Evolutionary conservation across 495 filamentous ascomycete species (phyloP).

Genomic region (Apiosordaria backusii): DNA sequence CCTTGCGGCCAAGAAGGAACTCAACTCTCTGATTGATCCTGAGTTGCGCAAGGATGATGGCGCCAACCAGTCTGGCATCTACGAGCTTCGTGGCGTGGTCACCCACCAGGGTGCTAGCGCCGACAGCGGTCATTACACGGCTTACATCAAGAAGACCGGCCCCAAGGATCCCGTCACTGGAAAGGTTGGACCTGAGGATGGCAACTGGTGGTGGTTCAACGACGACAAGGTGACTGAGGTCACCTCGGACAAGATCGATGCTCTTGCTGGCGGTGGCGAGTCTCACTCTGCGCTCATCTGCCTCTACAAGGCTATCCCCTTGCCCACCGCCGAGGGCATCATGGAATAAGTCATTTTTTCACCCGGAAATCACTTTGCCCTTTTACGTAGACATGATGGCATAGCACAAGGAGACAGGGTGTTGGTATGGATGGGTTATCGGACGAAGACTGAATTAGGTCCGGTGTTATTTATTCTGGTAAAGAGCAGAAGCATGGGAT

Average conservation of each 20-base stretch:
- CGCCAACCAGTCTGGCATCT: constrained; percentile 87
- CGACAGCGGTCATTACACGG: constrained; percentile 96
- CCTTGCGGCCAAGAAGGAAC: constrained; percentile 74
- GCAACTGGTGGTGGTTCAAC: constrained; percentile 99
- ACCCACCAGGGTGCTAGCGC: constrained; percentile 98
- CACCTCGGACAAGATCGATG: constrained; percentile 83
- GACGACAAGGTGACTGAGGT: constrained; percentile 97
- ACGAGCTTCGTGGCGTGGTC: constrained; percentile 89
- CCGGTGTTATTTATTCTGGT: not conserved
- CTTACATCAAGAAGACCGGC: constrained; percentile 90
- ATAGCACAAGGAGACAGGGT: not conserved
- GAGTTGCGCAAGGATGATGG: constrained; percentile 70
- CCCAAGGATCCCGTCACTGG: constrained; percentile 60
- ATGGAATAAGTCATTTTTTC: constrained; percentile 13
- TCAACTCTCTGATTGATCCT: constrained; percentile 68
- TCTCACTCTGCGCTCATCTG: constrained; percentile 91
- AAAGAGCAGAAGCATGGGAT: not conserved
- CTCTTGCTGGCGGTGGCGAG: constrained; percentile 89
- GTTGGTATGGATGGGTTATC: not conserved
- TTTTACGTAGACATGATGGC: not conserved
- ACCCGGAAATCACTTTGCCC: not conserved
- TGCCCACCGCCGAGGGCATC: constrained; percentile 48
- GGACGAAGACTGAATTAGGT: not conserved
- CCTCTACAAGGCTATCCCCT: constrained; percentile 78
- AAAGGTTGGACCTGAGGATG: constrained; percentile 74